Base-by-base conservation (phyloP, 2,329 filamentous ascomycete species). In the Alternaria gansuensis region DNA sequence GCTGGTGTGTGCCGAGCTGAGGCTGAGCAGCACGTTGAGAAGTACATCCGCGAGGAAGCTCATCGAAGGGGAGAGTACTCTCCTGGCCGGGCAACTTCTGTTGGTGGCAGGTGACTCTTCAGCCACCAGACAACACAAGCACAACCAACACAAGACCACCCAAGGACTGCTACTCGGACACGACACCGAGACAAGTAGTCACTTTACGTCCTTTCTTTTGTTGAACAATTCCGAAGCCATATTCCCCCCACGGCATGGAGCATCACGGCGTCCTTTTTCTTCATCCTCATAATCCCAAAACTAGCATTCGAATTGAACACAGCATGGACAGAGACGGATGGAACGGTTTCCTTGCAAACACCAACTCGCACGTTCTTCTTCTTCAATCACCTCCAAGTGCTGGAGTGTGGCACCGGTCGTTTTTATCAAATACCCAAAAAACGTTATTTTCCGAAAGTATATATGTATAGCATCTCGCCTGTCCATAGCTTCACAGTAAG, bases 11-110 rank as follows among this genome's bases (percentile, higher is more conserved):
- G 73, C 29, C 65, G 70, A 21, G 70, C 73, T 29, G 81, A 83
- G 29, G 70, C 74, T 24, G 63, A 70, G 3, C 68, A 68, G 37
- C 70, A 82, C 37, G 79, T 83, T 50, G 82, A 83, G 64, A 79
- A 77, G 53, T 69, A 83, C 63, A 82, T 83, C 56, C 76, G 76
- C 14, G 75, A 80, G 28, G 81, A 83, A 62, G 76, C 77, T 33
- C 71, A 65, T 43, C 76, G 79, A 23, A 69, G 75, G 43, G 75
- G 72, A 33, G 75, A 78, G 11, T 67, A 70, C 39, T 71, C 75
- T 39, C 69, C 74, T 39, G 70, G 69, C 54, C 65, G 69, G 36
- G 54, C 71, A 31, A 63, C 73, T 14, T 61, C 73, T 13, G 70
- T 73, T 11, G 69, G 73, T 33, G 68, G 74, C 43, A 68, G 69